Evolutionary conservation across 2,329 filamentous ascomycete genomes (phyloP), one percentile per base, ranked within the genome.

Genomic region (Colletotrichum lupini): DNA sequence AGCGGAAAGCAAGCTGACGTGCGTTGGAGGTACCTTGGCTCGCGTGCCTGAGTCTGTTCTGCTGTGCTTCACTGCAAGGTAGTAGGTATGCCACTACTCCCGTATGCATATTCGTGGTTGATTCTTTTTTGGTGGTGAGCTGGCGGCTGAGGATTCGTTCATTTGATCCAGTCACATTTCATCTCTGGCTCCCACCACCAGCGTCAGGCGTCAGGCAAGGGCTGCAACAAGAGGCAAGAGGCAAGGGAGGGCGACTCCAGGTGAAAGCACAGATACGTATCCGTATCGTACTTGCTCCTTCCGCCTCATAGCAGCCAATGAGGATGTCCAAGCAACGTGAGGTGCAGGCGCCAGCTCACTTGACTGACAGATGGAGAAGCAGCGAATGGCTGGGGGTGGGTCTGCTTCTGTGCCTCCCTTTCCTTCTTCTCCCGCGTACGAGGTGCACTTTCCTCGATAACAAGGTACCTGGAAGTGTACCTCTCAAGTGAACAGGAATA

Each of bases 341-440:
- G 42, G 42, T 49, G 42, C 42, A 49, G 42, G 16, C 42, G 42
- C 22, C 4, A 24, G 52, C 22, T n/a, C 14, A 59, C 37, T 16
- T 42, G 26, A 49, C 22, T n/a, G 52, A 11, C 26, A n/a, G 59
- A 37, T 24, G n/a, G 46, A 58, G 62, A 53, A 59, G 35, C 14
- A 42, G 46, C n/a, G 52, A 69, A 69, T 69, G 69, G 66, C 69
- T 55, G 66, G 69, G 59, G 30, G 30, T 58, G 66, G 57, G 57
- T 42, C 30, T 35, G 62, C 35, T 30, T 30, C n/a, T 3, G 28
- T 46, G 19, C 52, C 28, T 53, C 60, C 60, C 46, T 63, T 63
- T 52, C 28, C 28, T 53, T 53, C 26, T 35, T 35, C 16, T 6
- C 26, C 24, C 26, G 9, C 8, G 30, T 32, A 35, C 32, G 32